Conservation (phyloP, 768 basidiomycete species). For the Tylopilus subfusipes region DNA sequence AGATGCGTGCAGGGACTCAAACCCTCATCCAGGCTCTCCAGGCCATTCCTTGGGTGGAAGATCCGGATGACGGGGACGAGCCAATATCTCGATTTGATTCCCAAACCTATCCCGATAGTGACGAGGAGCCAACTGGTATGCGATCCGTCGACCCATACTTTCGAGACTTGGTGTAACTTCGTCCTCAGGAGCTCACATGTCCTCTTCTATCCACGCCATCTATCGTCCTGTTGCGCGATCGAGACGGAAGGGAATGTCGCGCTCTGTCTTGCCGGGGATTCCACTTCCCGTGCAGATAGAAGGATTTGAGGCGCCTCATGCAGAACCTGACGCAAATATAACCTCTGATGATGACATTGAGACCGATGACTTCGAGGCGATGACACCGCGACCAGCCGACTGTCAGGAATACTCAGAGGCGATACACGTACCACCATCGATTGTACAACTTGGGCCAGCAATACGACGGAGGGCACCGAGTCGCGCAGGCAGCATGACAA, state of each 20-base stretch:
- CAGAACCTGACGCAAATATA: conserved; percentile 32
- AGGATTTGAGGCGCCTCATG: conserved; percentile 33
- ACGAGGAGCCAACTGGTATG: conserved; percentile 50
- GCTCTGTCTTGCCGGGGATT: conserved; percentile 12
- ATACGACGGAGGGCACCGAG: conserved; percentile 27
- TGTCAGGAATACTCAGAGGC: conserved; percentile 11
- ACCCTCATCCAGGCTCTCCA: conserved; percentile 87
- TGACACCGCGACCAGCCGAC: conserved; percentile 40
- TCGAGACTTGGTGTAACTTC: neutral
- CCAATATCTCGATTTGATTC: conserved; percentile 40
- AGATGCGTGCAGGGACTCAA: conserved; percentile 89
- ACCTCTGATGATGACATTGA: conserved; percentile 52
- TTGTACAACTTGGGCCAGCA: conserved; percentile 16
- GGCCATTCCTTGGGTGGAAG: conserved; percentile 75
- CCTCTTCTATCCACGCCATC: conserved; percentile 87
- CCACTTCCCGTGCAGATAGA: conserved; percentile 9
- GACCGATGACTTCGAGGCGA: conserved; percentile 55
- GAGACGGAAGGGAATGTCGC: conserved; percentile 38
- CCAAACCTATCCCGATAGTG: conserved; percentile 53
- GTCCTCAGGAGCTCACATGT: conserved; percentile 45
- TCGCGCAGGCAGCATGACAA: conserved; percentile 64
- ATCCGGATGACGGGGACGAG: conserved; percentile 68
- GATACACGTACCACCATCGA: conserved; percentile 1
- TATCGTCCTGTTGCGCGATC: conserved; percentile 76
- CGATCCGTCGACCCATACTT: conserved; percentile 16